Conservation (phyloP, 352 stramenopile genomes). For the Globisporangium nagaii region DNA sequence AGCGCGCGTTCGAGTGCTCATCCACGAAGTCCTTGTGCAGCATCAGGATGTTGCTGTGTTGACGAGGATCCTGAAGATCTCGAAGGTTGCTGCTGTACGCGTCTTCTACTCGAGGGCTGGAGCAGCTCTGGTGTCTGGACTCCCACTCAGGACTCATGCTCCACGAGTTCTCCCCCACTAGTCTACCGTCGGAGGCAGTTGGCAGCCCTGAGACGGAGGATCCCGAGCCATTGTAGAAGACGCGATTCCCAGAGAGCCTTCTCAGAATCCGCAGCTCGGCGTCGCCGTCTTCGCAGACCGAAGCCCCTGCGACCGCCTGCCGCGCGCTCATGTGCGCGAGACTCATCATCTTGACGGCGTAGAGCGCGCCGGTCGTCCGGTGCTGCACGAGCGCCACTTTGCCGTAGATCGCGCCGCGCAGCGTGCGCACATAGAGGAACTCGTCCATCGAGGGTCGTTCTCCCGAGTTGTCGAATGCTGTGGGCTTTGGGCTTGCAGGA, state of each 20-base stretch:
- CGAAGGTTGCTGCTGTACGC: not conserved
- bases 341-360: slow-evolving; percentile 67
- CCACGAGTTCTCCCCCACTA: not conserved
- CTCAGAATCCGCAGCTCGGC: slow-evolving; percentile 39
- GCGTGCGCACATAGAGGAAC: slow-evolving; percentile 30
- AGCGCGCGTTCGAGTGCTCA: slow-evolving; percentile 27
- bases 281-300: slow-evolving; percentile 39
- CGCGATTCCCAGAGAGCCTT: slow-evolving; percentile 23
- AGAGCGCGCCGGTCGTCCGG: slow-evolving; percentile 20
- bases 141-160: slow-evolving; percentile 27
- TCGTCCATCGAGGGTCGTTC: too few relatives aligned
- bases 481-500: too few relatives aligned
- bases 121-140: not conserved
- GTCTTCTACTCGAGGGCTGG: too few relatives aligned
- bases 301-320: slow-evolving; percentile 30
- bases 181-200: too few relatives aligned
- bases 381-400: slow-evolving; percentile 13
- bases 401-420: slow-evolving; percentile 31
- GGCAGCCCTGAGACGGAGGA: not conserved
- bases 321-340: slow-evolving; percentile 40
- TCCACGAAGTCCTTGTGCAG: slow-evolving; percentile 57
- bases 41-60: slow-evolving; percentile 29
- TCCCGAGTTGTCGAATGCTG: too few relatives aligned
- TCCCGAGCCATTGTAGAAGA: slow-evolving; percentile 4
- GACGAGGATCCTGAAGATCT: too few relatives aligned